Conservation (phyloP, 2,329 filamentous ascomycete species). For the Exserohilum rostratum region DNA sequence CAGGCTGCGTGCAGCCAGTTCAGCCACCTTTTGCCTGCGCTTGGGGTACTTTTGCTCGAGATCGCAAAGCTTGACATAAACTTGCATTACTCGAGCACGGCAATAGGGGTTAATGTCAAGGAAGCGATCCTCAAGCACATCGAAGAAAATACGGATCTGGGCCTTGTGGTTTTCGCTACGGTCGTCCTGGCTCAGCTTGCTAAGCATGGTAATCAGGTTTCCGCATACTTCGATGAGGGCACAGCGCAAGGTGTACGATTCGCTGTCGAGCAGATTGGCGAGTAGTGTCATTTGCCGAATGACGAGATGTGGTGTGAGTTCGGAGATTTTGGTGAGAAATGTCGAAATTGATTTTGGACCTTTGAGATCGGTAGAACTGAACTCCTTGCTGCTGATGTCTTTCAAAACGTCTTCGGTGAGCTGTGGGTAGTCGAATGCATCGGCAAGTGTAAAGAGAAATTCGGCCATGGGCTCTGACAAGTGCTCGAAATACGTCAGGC, state of each 20-base stretch:
- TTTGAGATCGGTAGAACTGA: slow-evolving; percentile 93
- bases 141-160: slow-evolving; percentile 95
- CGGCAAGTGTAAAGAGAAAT: slow-evolving; percentile 91
- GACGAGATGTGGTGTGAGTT: slow-evolving; percentile 86
- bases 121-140: slow-evolving; percentile 94
- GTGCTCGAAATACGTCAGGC: slow-evolving; percentile 97
- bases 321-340: slow-evolving; percentile 91
- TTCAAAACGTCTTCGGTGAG: slow-evolving; percentile 90
- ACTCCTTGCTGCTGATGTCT: slow-evolving; percentile 96
- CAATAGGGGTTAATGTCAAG: slow-evolving; percentile 97
- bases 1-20: slow-evolving; percentile 84
- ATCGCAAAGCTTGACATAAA: slow-evolving; percentile 89
- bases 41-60: slow-evolving; percentile 92
- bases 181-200: slow-evolving; percentile 78
- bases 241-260: slow-evolving; percentile 93
- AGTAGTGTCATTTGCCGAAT: slow-evolving; percentile 98
- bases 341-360: slow-evolving; percentile 95
- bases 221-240: slow-evolving; percentile 96
- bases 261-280: slow-evolving; percentile 93
- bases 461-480: slow-evolving; percentile 99
- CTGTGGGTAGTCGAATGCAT: slow-evolving; percentile 97
- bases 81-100: slow-evolving; percentile 87
- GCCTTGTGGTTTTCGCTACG: slow-evolving; percentile 90
- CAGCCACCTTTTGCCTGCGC: slow-evolving; percentile 82
- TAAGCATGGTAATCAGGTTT: slow-evolving; percentile 89